A percentile compares a stretch with the other conserved stretches of the same genome.
Evolutionary conservation across 1,284 basidiomycete species (phyloP).

Genomic region (Cryptococcus sp.): DNA sequence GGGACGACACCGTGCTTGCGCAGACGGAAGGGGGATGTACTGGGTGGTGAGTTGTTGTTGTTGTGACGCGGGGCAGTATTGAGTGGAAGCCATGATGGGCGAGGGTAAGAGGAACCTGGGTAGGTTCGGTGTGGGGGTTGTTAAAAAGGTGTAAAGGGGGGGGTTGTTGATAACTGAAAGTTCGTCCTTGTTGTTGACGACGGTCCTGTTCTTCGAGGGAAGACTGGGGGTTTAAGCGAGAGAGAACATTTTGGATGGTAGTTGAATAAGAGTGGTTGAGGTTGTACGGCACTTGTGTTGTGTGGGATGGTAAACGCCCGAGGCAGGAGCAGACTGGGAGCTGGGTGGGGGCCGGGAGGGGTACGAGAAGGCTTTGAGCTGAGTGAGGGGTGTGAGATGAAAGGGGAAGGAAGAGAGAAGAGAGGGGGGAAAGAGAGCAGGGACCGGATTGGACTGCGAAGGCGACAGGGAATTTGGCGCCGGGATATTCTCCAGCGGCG

Average conservation of each 20-base stretch:
- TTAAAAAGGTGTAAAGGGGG: conserved; percentile 5
- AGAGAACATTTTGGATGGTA: conserved; percentile 29
- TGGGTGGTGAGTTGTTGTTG: conserved; percentile 3
- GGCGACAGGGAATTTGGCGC: too few relatives aligned
- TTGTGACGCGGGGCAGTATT: conserved; percentile 3
- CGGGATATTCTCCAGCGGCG: too few relatives aligned
- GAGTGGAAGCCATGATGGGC: conserved; percentile 28
- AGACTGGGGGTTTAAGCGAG: conserved; percentile 22
- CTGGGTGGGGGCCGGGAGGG: background rate
- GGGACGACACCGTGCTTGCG: conserved; percentile 16
- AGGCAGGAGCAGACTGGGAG: conserved; percentile 8
- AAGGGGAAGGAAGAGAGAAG: conserved; percentile 6
- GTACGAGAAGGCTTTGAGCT: background rate
- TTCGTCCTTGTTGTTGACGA: conserved; percentile 16
- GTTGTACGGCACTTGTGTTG: conserved; percentile 7
- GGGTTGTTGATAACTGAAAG: conserved; percentile 1
- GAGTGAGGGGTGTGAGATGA: conserved; percentile 4
- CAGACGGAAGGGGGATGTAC: conserved; percentile 10
- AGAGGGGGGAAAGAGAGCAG: too few relatives aligned
- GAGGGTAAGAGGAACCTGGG: conserved; percentile 17
- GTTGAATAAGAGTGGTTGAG: conserved; percentile 17
- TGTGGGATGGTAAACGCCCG: conserved; percentile 3
- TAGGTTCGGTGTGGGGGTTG: conserved; percentile 13
- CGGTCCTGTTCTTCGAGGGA: conserved; percentile 14
- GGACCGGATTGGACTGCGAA: too few relatives aligned